A percentile compares a stretch with the other conserved stretches of the same genome.
phyloP scores from a whole-genome alignment of 208 protist species.

The Crithidia fasciculata region DNA sequence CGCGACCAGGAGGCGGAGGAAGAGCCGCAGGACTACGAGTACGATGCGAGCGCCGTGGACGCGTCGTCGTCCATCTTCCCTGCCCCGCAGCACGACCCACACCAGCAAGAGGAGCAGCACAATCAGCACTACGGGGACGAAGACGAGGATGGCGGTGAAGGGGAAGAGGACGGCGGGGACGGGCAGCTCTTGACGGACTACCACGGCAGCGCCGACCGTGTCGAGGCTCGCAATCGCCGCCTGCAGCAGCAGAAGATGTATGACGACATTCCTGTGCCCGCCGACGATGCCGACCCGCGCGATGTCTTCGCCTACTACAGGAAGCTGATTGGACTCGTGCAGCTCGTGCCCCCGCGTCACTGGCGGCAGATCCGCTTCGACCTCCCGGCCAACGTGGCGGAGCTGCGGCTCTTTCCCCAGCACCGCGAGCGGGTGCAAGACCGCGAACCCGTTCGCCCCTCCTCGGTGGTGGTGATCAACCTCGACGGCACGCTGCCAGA shows the following conservation, averaged over 20 bases:
- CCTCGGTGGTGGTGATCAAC: constrained; percentile 63
- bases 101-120: background rate
- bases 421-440: constrained; percentile 55
- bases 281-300: constrained; percentile 22
- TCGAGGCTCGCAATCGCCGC: constrained; percentile 18
- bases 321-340: constrained; percentile 45
- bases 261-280: constrained; percentile 23
- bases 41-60: constrained; percentile 12
- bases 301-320: constrained; percentile 66
- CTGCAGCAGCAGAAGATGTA: constrained; percentile 31
- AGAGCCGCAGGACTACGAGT: background rate
- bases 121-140: background rate
- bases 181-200: constrained; percentile 31
- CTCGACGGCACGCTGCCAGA: constrained; percentile 69
- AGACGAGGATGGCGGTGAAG: constrained; percentile 3
- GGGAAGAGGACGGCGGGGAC: constrained; percentile 16
- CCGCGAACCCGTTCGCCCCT: constrained; percentile 43
- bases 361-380: constrained; percentile 81
- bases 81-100: background rate
- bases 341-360: constrained; percentile 59
- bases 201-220: constrained; percentile 27
- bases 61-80: background rate
- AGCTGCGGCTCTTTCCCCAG: constrained; percentile 74
- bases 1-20: background rate
- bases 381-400: constrained; percentile 74